Base-by-base conservation (phyloP, 2,329 filamentous ascomycete species). In the Colletotrichum sp. region DNA sequence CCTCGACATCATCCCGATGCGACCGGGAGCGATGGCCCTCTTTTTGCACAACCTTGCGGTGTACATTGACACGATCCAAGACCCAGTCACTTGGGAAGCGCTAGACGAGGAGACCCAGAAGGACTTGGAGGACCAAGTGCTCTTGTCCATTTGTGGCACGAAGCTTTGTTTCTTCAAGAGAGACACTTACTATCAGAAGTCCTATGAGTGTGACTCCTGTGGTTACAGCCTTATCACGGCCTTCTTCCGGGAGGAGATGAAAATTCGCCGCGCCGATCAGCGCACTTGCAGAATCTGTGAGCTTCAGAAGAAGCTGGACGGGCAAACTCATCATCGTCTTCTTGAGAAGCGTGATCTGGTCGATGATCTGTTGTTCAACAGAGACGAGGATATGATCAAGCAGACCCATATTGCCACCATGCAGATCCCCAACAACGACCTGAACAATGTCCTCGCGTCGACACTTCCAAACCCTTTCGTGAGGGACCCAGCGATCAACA, bases 1-100 rank as follows among this genome's bases (percentile, higher is more conserved):
- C 32, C 32, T 78, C 8, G 69, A 71, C 9, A 49, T 75, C 1
- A 39, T 78, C 3, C 77, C 77, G 5, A 78, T 78, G 77, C 52
- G 36, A 28, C 72, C 67, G 3, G 75, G 77, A 18, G 34, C 72
- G 5, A 69, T 36, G 2, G 16, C 67, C 3, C 6, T 72, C 7
- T 78, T 78, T 34, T 13, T 77, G 8, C 55, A 74, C 12, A 52
- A 77, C 8, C n/a, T 78, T 5, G 44, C 49, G n/a, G 52, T 24
- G 3, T 78, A 70, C 52, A 16, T 74, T 7, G 64, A 74, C 12
- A n/a, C 44, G 4, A 16, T 55, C 21, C 9, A 32, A 24, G 39
- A 63, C 49, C 6, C 8, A 24, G 8, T 32, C 24, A 6, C 72
- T 36, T 34, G 32, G n/a, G 24, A 7, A 44, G 7, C 13, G 24